A percentile compares a stretch with the other conserved stretches of the same genome.
Conservation (phyloP, 1,139 yeast genomes). For the Protomyces inouyei region DNA sequence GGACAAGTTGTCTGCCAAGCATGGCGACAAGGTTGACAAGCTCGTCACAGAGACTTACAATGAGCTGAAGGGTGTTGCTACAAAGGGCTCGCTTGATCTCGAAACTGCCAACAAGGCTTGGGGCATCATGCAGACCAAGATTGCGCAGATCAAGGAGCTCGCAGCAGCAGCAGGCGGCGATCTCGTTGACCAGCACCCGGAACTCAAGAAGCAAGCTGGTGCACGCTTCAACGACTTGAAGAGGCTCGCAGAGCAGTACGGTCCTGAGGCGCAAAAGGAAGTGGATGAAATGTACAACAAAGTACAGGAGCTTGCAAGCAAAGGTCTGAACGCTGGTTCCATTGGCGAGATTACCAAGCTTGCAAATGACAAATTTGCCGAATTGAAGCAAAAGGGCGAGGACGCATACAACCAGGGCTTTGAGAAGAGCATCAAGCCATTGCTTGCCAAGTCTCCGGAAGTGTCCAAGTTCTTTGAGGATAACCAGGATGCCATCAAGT, state of each 20-base stretch:
- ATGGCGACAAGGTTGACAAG: conserved; percentile 28
- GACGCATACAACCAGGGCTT: conserved; percentile 16
- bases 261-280: conserved; percentile 27
- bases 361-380: conserved; percentile 13
- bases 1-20: conserved; percentile 24
- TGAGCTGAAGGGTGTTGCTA: conserved; percentile 13
- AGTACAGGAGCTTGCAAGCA: conserved; percentile 23
- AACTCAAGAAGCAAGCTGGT: conserved; percentile 18
- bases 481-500: conserved; percentile 25
- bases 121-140: conserved; percentile 13
- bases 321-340: conserved; percentile 21
- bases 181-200: conserved; percentile 25
- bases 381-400: conserved; percentile 21
- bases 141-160: conserved; percentile 16
- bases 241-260: conserved; percentile 21
- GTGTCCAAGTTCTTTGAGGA: conserved; percentile 24
- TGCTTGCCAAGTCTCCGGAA: conserved; percentile 20
- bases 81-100: conserved; percentile 9
- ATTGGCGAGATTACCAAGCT: conserved; percentile 11
- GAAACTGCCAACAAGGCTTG: conserved; percentile 26
- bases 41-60: conserved; percentile 23
- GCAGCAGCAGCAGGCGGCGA: conserved; percentile 19
- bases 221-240: conserved; percentile 13
- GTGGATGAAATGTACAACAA: conserved; percentile 20
- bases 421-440: conserved; percentile 20